Evolutionary conservation across 164 flowering plant genomes (phyloP).

Genomic region (Aristolochia contorta): DNA sequence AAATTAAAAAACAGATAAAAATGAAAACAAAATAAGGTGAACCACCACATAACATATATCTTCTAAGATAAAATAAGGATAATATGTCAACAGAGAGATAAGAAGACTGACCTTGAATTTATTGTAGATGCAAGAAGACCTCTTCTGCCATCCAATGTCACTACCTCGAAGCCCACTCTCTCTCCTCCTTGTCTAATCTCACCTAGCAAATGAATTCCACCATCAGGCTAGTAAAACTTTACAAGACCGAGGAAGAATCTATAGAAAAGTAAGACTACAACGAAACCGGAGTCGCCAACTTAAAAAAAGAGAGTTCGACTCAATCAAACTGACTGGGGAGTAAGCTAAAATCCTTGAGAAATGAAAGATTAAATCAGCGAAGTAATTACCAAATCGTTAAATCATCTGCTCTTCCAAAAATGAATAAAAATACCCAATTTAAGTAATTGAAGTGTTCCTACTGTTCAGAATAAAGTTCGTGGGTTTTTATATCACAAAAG

Average conservation of each 20-base stretch:
- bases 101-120: constrained; percentile 30
- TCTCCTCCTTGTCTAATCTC: constrained; percentile 64
- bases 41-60: not conserved
- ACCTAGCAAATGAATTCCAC: constrained; percentile 18
- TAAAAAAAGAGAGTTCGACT: not conserved
- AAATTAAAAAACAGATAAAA: no score
- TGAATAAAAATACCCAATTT: no score
- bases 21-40: no score
- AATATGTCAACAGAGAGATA: not conserved
- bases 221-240: not conserved
- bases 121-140: constrained; percentile 62
- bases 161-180: constrained; percentile 84
- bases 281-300: not conserved
- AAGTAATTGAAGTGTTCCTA: no score
- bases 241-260: not conserved
- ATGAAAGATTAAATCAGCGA: no score
- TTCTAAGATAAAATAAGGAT: constrained; percentile 2
- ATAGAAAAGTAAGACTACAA: not conserved
- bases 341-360: no score
- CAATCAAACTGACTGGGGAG: no score
- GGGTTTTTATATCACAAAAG: no score
- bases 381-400: no score
- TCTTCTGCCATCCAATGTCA: constrained; percentile 57
- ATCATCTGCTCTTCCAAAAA: no score
- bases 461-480: no score